A percentile compares a stretch with the other conserved stretches of the same genome.
Conservation (phyloP, 768 basidiomycete genomes). For the Rhodotorula taiwanensis region DNA sequence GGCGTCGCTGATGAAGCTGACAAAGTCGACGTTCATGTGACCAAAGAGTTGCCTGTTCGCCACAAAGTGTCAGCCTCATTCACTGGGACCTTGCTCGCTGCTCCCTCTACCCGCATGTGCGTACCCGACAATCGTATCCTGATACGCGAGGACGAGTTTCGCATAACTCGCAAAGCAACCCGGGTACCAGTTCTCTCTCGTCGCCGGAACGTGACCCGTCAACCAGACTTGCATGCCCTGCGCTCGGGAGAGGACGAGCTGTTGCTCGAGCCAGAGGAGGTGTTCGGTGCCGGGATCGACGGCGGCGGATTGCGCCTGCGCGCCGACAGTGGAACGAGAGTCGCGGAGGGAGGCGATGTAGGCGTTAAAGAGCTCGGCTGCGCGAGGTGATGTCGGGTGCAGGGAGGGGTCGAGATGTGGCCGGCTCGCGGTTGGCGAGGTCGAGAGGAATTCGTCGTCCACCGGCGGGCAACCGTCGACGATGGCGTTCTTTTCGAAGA, state of each 20-base stretch:
- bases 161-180: conserved; percentile 30
- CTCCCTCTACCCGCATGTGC: too few species aligned
- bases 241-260: conserved; percentile 60
- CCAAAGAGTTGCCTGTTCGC: conserved; percentile 21
- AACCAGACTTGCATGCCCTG: conserved; percentile 61
- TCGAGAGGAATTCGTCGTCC: conserved; percentile 33
- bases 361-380: background rate
- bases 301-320: too few species aligned
- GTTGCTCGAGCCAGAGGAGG: conserved; percentile 84
- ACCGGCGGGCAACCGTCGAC: conserved; percentile 41
- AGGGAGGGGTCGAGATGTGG: background rate
- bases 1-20: conserved; percentile 1
- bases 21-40: conserved; percentile 20
- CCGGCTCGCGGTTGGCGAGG: too few species aligned
- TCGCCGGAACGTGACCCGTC: conserved; percentile 77
- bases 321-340: too few species aligned
- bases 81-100: background rate
- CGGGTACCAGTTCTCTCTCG: conserved; percentile 63
- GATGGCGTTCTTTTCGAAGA: conserved; percentile 51
- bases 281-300: conserved; percentile 78
- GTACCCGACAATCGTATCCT: conserved; percentile 72
- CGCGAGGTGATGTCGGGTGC: background rate
- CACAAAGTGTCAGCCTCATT: background rate
- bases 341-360: background rate
- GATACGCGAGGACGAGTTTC: conserved; percentile 65